These are phyloP conservation scores for Strigomonas culicis DNA, from an alignment of 208 protist species.

Conservation along the genomic window DNA sequence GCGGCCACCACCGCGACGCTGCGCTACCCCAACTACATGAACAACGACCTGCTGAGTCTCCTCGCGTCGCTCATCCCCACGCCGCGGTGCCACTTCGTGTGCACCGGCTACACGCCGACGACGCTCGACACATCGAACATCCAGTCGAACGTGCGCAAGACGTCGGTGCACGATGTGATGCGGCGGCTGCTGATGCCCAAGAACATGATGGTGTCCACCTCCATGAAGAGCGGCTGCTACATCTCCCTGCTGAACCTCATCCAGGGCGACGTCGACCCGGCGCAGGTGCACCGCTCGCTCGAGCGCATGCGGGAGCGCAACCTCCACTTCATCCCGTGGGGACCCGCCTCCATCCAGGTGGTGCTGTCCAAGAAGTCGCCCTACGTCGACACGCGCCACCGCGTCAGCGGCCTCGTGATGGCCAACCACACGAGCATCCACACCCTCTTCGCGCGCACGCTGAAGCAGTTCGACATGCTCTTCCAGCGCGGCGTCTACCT, in stretches of 20 bases:
- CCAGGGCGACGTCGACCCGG: slow-evolving; percentile 98
- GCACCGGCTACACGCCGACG: slow-evolving; percentile 98
- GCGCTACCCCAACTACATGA: slow-evolving; percentile 98
- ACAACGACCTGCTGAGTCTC: slow-evolving; percentile 97
- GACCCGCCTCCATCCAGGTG: slow-evolving; percentile 95
- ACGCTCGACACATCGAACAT: slow-evolving; percentile 89
- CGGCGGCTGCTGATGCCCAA: slow-evolving; percentile 98
- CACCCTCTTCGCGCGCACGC: slow-evolving; percentile 90
- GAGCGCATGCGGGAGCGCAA: slow-evolving; percentile 97
- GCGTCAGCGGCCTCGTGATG: slow-evolving; percentile 98
- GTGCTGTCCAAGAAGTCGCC: slow-evolving; percentile 95
- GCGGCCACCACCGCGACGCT: slow-evolving; percentile 98
- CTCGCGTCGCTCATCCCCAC: slow-evolving; percentile 99
- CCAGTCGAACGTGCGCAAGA: slow-evolving; percentile 95
- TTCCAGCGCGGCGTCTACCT: slow-evolving; percentile 93
- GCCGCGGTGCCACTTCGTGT: slow-evolving; percentile 99
- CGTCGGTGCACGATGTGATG: slow-evolving; percentile 99
- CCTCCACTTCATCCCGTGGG: slow-evolving; percentile 99
- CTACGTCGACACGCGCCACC: slow-evolving; percentile 95
- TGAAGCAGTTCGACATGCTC: slow-evolving; percentile 94
- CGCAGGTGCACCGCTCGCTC: slow-evolving; percentile 98
- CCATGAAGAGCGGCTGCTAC: slow-evolving; percentile 96
- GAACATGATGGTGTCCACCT: slow-evolving; percentile 97
- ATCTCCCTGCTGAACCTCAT: slow-evolving; percentile 99
- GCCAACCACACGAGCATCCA: slow-evolving; percentile 99